These are phyloP conservation scores for Jimgerdemannia flammicorona DNA, from an alignment of 192 early-diverging fungal species.

Conservation along the genomic window DNA sequence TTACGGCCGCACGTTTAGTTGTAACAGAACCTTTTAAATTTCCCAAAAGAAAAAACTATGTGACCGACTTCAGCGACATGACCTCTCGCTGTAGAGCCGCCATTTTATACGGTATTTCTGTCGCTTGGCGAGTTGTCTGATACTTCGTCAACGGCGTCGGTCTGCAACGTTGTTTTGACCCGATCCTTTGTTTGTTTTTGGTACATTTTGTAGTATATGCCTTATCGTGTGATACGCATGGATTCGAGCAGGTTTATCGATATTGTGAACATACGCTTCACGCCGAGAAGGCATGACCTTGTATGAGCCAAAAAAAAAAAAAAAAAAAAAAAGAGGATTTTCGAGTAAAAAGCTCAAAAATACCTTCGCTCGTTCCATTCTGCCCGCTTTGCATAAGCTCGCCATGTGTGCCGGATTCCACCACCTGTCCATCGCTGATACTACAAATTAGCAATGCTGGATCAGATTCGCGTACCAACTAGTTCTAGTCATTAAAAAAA, in stretches of 20 bases:
- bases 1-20: too few relatives aligned
- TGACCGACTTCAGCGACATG: too few relatives aligned
- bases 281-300: neutral
- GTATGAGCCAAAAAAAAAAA: neutral
- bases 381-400: constrained; percentile 59
- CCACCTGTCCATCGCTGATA: constrained; percentile 77
- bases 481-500: too few relatives aligned
- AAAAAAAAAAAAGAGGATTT: too few relatives aligned
- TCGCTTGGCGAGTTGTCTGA: too few relatives aligned
- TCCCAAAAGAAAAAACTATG: too few relatives aligned
- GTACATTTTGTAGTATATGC: constrained; percentile 90
- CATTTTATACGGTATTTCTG: too few relatives aligned
- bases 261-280: too few relatives aligned
- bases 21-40: too few relatives aligned
- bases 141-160: neutral
- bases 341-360: too few relatives aligned
- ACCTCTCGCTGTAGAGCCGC: too few relatives aligned
- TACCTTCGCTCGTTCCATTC: constrained; percentile 29
- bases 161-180: constrained; percentile 1
- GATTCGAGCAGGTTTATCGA: neutral
- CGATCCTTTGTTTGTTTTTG: constrained; percentile 79
- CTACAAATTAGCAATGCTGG: constrained; percentile 1
- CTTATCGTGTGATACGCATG: constrained; percentile 15
- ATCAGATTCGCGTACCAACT: too few relatives aligned
- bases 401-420: constrained; percentile 79